Evolutionary conservation across 345 rosid species (phyloP), one percentile per base, ranked within the genome.

Genomic region (Mercurialis annua): DNA sequence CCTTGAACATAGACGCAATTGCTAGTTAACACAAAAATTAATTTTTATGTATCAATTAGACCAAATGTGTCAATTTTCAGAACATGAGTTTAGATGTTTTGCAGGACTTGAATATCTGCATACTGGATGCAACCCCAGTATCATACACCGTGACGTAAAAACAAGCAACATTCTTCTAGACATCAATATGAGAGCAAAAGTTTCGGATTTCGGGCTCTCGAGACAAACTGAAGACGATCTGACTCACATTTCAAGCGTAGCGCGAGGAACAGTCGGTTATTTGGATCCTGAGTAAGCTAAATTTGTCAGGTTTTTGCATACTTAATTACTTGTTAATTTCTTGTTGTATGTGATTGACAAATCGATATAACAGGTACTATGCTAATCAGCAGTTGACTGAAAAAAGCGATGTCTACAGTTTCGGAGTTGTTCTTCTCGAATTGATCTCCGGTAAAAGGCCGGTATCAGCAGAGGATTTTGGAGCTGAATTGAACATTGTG

Each of bases 31-130:
- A n/a, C n/a, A n/a, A n/a, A n/a, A n/a, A n/a, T n/a, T 33, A 43
- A 10, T 57, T 47, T 71, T 40, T 56, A n/a, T 42, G 36, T 27
- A 0, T 74, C 33, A 56, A 59, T 69, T 12, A 33, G n/a, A n/a
- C 47, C 49, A 55, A 27, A 30, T 27, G n/a, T 40, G 47, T 20
- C 59, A 33, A 59, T 52, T 58, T 40, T 30, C 23, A 29, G 50
- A 36, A 77, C 73, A 55, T 29, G 72, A 54, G 67, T 54, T 78
- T 83, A 71, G 80, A 79, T 71, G 49, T 61, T n/a, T 57, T 84
- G 77, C 80, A 94, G 99, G 99, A 71, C 98, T 95, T 36, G 99
- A 95, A 58, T 95, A 95, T 87, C 79, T 95, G 78, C 99, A 92
- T 71, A 83, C 88, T 9, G 99, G 99, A 52, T 92, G 99, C 85